phyloP scores from a whole-genome alignment of 2,329 filamentous ascomycete genomes.

The Parastagonospora nodorum region DNA sequence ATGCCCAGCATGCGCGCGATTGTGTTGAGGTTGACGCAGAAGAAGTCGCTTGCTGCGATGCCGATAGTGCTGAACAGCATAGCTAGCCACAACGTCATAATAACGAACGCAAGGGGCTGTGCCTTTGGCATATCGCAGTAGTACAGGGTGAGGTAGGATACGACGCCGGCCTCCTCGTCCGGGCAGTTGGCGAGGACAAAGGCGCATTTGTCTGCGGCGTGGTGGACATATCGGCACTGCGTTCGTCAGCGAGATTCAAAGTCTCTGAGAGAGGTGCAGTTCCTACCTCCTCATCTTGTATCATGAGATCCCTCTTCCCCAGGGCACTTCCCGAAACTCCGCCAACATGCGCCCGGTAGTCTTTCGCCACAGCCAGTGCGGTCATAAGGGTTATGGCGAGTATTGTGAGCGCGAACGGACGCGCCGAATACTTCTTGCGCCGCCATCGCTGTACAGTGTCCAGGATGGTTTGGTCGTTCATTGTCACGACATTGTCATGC shows the following conservation, averaged over 20 bases:
- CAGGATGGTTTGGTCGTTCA: constrained; percentile 26
- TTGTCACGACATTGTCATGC: constrained; percentile 30
- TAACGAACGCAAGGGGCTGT: constrained; percentile 76
- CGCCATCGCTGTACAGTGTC: constrained; percentile 28
- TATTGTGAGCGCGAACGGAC: constrained; percentile 45
- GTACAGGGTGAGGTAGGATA: constrained; percentile 88
- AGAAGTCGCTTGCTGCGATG: constrained; percentile 97
- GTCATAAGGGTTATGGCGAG: constrained; percentile 34
- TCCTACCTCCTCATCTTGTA: constrained; percentile 45
- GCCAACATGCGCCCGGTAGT: constrained; percentile 6
- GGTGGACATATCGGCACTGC: constrained; percentile 80
- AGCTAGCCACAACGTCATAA: constrained; percentile 82
- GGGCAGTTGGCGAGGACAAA: constrained; percentile 82
- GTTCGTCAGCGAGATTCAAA: not conserved
- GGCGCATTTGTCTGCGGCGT: constrained; percentile 77
- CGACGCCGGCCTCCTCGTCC: constrained; percentile 86
- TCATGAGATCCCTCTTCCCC: constrained; percentile 23
- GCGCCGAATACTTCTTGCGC: constrained; percentile 42
- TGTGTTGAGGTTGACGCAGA: constrained; percentile 94
- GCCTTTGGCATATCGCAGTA: constrained; percentile 76
- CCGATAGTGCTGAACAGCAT: constrained; percentile 96
- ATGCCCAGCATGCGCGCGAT: constrained; percentile 87
- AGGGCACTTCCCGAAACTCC: constrained; percentile 3
- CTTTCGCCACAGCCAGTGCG: constrained; percentile 35
- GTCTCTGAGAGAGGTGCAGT: not conserved